Evolutionary conservation across 2,329 filamentous ascomycete species (phyloP).

Genomic region (Pseudogymnoascus sp.): DNA sequence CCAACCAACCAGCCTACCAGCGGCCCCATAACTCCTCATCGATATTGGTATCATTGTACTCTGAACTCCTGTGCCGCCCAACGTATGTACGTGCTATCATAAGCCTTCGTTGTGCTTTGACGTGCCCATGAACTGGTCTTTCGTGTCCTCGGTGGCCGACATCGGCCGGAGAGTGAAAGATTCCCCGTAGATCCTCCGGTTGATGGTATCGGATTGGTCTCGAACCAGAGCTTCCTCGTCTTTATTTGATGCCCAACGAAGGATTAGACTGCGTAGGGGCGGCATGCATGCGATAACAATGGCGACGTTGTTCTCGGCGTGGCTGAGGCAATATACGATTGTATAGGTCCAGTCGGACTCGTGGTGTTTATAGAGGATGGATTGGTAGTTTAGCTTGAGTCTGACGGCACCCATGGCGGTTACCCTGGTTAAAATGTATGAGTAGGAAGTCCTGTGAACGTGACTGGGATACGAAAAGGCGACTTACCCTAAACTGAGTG

Average conservation of each 20-base stretch:
- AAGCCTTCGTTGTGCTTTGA: constrained; percentile 1
- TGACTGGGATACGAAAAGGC: background rate
- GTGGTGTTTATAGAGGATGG: background rate
- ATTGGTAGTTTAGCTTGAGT: background rate
- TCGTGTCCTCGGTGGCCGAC: background rate
- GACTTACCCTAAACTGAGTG: constrained; percentile 1
- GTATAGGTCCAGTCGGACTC: constrained; percentile 5
- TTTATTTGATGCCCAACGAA: constrained; percentile 4
- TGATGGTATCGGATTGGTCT: background rate
- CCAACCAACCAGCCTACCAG: background rate
- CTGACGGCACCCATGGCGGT: background rate
- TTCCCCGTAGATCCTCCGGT: constrained; percentile 3
- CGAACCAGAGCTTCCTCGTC: background rate
- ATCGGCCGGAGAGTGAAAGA: background rate
- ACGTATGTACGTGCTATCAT: background rate
- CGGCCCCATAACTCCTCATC: background rate
- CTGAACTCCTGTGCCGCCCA: background rate
- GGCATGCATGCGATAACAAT: constrained; percentile 4
- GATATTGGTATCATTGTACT: constrained; percentile 1
- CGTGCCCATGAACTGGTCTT: background rate
- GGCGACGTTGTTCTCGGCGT: constrained; percentile 5
- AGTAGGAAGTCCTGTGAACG: background rate
- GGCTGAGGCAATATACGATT: constrained; percentile 1
- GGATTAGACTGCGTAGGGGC: background rate
- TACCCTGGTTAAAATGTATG: background rate